Percentiles rank a stretch among this genome's conserved stretches.
Evolutionary conservation across 176 grass and related monocot genomes (phyloP).

Genomic region (barley (Hordeum vulgare)): DNA sequence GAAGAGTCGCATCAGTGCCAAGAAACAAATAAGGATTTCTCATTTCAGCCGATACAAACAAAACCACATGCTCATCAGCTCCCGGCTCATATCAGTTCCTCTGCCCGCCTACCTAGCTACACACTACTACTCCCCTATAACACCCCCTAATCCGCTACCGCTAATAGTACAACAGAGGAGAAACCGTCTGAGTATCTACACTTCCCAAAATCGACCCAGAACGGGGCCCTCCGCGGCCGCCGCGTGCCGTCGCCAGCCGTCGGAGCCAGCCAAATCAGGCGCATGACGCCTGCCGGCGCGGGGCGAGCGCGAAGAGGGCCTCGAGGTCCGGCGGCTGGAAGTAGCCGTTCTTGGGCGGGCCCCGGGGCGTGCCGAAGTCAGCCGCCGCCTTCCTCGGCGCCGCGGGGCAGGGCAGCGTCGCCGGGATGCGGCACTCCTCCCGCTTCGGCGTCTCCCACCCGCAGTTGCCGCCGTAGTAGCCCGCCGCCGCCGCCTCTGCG

Average conservation of each 20-base stretch:
- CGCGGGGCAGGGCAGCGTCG: constrained; percentile 57
- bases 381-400: constrained; percentile 57
- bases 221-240: neutral
- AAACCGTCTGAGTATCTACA: constrained; percentile 37
- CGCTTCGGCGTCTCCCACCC: constrained; percentile 90
- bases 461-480: neutral
- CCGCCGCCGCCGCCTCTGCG: neutral
- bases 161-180: constrained; percentile 27
- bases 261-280: constrained; percentile 19
- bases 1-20: neutral
- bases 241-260: neutral
- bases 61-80: constrained; percentile 27
- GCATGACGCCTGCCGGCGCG: constrained; percentile 45
- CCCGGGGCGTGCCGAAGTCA: constrained; percentile 37
- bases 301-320: constrained; percentile 53
- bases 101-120: constrained; percentile 7
- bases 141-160: neutral
- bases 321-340: constrained; percentile 83
- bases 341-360: constrained; percentile 83
- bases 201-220: constrained; percentile 26
- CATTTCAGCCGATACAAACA: constrained; percentile 9
- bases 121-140: neutral
- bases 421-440: constrained; percentile 59
- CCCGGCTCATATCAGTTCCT: neutral
- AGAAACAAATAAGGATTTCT: constrained; percentile 30